phyloP scores from a whole-genome alignment of 2,329 filamentous ascomycete genomes.

The Berkeleyomyces rouxiae region DNA sequence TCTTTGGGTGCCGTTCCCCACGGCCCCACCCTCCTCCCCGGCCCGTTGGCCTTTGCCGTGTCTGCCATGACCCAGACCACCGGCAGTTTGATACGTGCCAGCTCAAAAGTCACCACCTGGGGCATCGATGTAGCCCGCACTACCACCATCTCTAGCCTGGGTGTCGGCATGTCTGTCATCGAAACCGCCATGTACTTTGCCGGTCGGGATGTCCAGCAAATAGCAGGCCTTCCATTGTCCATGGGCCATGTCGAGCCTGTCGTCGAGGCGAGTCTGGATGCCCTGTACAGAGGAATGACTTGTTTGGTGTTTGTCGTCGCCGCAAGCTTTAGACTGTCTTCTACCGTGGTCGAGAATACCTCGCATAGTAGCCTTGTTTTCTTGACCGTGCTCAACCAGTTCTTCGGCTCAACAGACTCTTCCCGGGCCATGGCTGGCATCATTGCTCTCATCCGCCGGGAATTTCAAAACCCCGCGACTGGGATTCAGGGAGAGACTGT shows the following conservation, averaged over 20 bases:
- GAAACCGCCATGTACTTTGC: constrained; percentile 37
- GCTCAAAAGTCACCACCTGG: constrained; percentile 34
- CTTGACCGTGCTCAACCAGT: constrained; percentile 42
- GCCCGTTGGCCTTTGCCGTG: constrained; percentile 39
- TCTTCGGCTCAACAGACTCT: constrained; percentile 53
- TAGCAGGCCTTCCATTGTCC: constrained; percentile 17
- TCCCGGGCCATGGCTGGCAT: constrained; percentile 51
- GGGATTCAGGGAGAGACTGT: constrained; percentile 42
- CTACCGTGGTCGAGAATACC: constrained; percentile 35
- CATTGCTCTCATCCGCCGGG: constrained; percentile 43
- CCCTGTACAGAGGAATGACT: constrained; percentile 39
- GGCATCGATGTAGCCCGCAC: constrained; percentile 36
- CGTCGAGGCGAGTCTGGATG: constrained; percentile 38
- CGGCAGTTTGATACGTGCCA: constrained; percentile 37
- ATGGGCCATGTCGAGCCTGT: constrained; percentile 36
- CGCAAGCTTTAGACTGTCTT: constrained; percentile 41
- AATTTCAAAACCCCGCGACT: constrained; percentile 47
- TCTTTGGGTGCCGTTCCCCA: neutral
- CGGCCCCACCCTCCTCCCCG: constrained; percentile 35
- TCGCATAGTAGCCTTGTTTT: constrained; percentile 42
- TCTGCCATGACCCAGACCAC: constrained; percentile 45
- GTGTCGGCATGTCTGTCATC: constrained; percentile 37
- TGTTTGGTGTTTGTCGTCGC: constrained; percentile 44
- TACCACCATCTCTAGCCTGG: constrained; percentile 40
- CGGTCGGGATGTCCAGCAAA: constrained; percentile 28